phyloP scores from a whole-genome alignment of 352 stramenopile genomes.

The Phytopythium montanum region DNA sequence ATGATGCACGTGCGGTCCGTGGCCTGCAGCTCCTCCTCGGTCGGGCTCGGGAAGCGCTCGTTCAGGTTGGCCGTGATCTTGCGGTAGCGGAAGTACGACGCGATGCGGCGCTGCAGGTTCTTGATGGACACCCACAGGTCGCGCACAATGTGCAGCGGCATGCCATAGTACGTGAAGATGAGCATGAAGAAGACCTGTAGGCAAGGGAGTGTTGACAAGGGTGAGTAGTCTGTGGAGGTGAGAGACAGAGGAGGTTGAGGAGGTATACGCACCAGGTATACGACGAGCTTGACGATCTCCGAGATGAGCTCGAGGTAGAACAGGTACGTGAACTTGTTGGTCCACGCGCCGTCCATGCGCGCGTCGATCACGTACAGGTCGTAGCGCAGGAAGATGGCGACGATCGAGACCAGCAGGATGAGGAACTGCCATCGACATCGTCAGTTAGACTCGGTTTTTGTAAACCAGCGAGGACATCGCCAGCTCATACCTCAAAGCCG shows the following conservation, averaged over 20 bases:
- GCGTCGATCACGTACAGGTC: slow-evolving; percentile 94
- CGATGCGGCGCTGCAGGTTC: slow-evolving; percentile 79
- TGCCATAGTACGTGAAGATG: slow-evolving; percentile 97
- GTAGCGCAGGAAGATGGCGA: slow-evolving; percentile 87
- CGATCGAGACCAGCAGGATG: slow-evolving; percentile 93
- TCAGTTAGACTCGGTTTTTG: background rate
- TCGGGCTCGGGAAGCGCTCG: slow-evolving; percentile 94
- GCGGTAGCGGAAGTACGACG: slow-evolving; percentile 91
- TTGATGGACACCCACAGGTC: slow-evolving; percentile 95
- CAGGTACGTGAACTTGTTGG: slow-evolving; percentile 88
- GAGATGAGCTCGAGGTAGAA: slow-evolving; percentile 97
- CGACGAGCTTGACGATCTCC: slow-evolving; percentile 94
- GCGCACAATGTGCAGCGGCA: slow-evolving; percentile 97
- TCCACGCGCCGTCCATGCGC: slow-evolving; percentile 85
- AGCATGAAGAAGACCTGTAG: slow-evolving; percentile 95
- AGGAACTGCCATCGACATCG: slow-evolving; percentile 52
- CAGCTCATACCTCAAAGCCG: slow-evolving; percentile 87
- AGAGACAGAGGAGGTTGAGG: background rate
- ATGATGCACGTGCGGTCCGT: slow-evolving; percentile 95
- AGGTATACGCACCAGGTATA: slow-evolving; percentile 86
- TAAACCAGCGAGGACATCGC: slow-evolving; percentile 4
- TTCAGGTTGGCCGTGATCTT: slow-evolving; percentile 96
- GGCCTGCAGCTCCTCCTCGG: slow-evolving; percentile 92
- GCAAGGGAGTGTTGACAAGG: background rate
- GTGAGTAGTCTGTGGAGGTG: slow-evolving; percentile 5